Evolutionary conservation across 2,329 filamentous ascomycete species (phyloP).

Genomic region (Xenoacremonium recifei): DNA sequence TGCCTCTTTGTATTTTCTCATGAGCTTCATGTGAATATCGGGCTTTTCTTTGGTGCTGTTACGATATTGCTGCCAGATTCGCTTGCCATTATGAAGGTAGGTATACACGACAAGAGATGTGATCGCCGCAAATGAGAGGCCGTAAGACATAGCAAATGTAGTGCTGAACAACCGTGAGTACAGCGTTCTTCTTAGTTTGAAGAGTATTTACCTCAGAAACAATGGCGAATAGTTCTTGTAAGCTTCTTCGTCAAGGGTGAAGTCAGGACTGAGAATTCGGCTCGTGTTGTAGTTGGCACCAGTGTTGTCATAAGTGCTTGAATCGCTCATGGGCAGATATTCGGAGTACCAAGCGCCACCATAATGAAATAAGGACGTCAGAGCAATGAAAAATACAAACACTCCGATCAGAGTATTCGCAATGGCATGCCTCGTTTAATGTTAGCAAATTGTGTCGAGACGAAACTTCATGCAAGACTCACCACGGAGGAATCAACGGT

Average conservation of each 20-base stretch:
- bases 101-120: constrained; percentile 68
- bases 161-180: constrained; percentile 48
- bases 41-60: constrained; percentile 59
- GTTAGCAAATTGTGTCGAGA: neutral
- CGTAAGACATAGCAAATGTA: constrained; percentile 69
- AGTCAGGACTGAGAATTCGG: constrained; percentile 59
- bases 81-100: constrained; percentile 63
- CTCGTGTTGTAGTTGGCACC: constrained; percentile 62
- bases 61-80: constrained; percentile 63
- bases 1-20: constrained; percentile 61
- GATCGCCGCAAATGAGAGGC: constrained; percentile 70
- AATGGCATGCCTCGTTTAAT: constrained; percentile 58
- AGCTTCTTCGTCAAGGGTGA: constrained; percentile 60
- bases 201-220: constrained; percentile 51
- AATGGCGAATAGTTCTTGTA: constrained; percentile 68
- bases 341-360: constrained; percentile 62
- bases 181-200: neutral
- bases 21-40: constrained; percentile 63
- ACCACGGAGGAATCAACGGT: constrained; percentile 69
- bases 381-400: constrained; percentile 62
- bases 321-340: constrained; percentile 69
- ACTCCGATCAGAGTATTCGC: constrained; percentile 70
- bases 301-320: constrained; percentile 70
- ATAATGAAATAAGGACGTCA: constrained; percentile 61
- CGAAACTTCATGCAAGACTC: constrained; percentile 19